Conservation (phyloP, 2,329 filamentous ascomycete species). For the Remersonia thermophila region DNA sequence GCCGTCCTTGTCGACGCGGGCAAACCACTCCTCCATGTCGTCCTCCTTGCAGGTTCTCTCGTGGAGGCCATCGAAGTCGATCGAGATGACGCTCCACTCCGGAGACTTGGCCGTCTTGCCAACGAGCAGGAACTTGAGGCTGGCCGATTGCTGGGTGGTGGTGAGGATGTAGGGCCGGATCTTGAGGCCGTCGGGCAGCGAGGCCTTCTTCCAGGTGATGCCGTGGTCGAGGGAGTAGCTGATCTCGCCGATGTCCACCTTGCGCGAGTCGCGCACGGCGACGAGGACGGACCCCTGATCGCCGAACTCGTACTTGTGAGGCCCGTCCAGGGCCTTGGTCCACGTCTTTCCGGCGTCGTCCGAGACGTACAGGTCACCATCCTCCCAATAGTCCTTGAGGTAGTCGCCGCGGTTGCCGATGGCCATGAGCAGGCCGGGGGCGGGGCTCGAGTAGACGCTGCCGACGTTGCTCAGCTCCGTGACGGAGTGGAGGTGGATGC, state of each 20-base stretch:
- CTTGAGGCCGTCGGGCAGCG: constrained; percentile 54
- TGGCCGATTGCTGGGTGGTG: constrained; percentile 85
- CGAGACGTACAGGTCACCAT: constrained; percentile 77
- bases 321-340: constrained; percentile 60
- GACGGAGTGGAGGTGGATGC: constrained; percentile 82
- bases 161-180: constrained; percentile 64
- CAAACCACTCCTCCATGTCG: constrained; percentile 83
- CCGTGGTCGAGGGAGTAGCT: constrained; percentile 84
- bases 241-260: constrained; percentile 45
- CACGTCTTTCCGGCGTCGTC: constrained; percentile 84
- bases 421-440: constrained; percentile 87
- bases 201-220: constrained; percentile 62
- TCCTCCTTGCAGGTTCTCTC: constrained; percentile 64
- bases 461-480: constrained; percentile 74
- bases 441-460: constrained; percentile 82
- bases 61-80: constrained; percentile 76
- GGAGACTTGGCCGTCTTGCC: constrained; percentile 43
- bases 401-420: constrained; percentile 77
- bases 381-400: constrained; percentile 57
- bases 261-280: constrained; percentile 62
- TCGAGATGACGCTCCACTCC: constrained; percentile 53
- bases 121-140: constrained; percentile 75
- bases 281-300: constrained; percentile 84
- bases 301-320: constrained; percentile 93
- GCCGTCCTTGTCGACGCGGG: constrained; percentile 66